Evolutionary conservation across 495 filamentous ascomycete species (phyloP), one percentile per base, ranked within the genome.

Genomic region (Niebla homalea): DNA sequence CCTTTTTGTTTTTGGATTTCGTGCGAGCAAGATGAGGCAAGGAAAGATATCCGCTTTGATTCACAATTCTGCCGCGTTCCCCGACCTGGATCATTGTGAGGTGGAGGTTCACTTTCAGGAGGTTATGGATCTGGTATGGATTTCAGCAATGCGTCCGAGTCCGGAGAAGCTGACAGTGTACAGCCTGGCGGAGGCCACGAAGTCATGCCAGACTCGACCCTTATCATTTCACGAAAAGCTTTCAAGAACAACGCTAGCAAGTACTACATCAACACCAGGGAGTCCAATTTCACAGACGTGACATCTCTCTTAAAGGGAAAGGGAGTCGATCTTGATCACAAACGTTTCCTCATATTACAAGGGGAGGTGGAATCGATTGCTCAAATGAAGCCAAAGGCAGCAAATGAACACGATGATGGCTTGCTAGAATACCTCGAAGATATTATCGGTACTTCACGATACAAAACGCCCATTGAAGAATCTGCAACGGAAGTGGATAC

Each of bases 221-320:
- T 98, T 53, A 69, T 95, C 46, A 82, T 98, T 54, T 94, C 90
- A 29, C 82, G 92, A 60, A 83, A 81, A 60, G 92, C 89, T 0
- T 97, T 96, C 75, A 94, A 92, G 66, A 98, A 96, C 64, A 97
- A 97, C 66, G 81, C 83, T 18, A 96, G 89, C 76, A 89, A 89
- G 62, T 98, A 98, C 67, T 96, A 90, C 65, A 94, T 98, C 72
- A 89, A 98, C 62, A 78, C 76, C 48, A 79, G 79, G 54, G 80
- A 81, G 48, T 94, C 89, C 12, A 94, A 84, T 60, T 97, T 95
- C 65, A 95, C 89, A 0, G 72, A 76, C 2, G 93, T 98, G 20
- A 94, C 89, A 0, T 84, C 80, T 0, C 72, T 97, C n/a, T 80
- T 98, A 10, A 83, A 85, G 26, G 87, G 86, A 12, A 77, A 84